These are phyloP conservation scores for Arthrinium phaeospermum DNA, from an alignment of 2,329 filamentous ascomycete genomes.

Conservation along the genomic window DNA sequence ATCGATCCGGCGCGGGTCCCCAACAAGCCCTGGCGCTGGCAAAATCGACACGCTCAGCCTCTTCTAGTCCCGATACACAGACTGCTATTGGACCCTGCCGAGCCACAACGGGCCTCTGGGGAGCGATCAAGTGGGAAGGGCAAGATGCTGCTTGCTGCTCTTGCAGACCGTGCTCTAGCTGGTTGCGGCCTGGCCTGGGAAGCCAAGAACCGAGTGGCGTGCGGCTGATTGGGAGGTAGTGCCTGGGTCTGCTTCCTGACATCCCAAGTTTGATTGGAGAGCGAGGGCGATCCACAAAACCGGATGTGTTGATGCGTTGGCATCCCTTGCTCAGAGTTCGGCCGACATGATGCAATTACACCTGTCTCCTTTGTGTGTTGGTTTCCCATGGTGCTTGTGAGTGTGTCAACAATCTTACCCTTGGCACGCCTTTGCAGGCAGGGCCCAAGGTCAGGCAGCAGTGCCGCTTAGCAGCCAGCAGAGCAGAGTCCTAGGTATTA, in stretches of 20 bases:
- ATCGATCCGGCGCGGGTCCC: background rate
- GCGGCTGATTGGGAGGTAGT: constrained; percentile 9
- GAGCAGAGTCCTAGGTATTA: background rate
- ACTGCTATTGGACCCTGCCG: constrained; percentile 6
- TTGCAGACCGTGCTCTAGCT: constrained; percentile 1
- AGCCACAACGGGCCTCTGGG: constrained; percentile 9
- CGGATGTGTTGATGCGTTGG: constrained; percentile 4
- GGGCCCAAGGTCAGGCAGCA: background rate
- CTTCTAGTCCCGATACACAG: background rate
- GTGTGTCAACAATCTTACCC: background rate
- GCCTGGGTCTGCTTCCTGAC: background rate
- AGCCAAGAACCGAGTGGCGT: background rate
- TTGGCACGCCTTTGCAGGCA: background rate
- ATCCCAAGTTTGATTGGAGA: background rate
- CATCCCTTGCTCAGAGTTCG: constrained; percentile 8
- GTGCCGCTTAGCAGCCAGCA: background rate
- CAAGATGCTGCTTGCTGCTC: background rate
- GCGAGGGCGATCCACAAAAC: background rate
- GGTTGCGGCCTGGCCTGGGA: background rate
- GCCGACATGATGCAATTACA: background rate
- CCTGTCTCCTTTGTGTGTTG: background rate
- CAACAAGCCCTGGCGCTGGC: constrained; percentile 15
- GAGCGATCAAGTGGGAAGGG: constrained; percentile 3
- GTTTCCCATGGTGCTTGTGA: background rate
- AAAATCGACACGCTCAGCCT: constrained; percentile 7